Evolutionary conservation across 208 protist species (phyloP).

Genomic region (Leishmania arabica): DNA sequence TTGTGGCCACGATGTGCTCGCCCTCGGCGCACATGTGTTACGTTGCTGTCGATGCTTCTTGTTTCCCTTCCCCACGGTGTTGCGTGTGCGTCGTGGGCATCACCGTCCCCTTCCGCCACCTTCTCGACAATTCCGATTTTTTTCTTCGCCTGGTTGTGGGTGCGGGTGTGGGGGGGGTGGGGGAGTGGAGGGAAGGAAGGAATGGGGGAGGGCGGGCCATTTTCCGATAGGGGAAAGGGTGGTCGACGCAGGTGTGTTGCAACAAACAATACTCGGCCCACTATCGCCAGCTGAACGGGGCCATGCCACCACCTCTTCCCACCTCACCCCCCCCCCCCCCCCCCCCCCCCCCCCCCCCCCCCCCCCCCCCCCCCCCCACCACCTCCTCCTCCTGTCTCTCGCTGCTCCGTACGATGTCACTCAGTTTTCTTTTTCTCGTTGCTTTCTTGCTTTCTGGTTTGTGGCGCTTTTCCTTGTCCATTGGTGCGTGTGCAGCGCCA

Average conservation of each 20-base stretch:
- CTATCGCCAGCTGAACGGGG: neutral
- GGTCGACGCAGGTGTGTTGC: neutral
- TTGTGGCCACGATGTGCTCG: neutral
- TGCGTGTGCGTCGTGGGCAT: neutral
- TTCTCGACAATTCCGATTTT: neutral
- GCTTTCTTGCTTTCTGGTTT: neutral
- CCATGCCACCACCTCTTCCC: neutral
- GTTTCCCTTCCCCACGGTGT: neutral
- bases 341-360: too few relatives aligned
- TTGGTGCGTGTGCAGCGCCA: neutral
- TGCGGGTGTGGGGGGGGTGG: neutral
- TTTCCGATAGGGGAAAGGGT: neutral
- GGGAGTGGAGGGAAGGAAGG: neutral
- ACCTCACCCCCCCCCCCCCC: neutral
- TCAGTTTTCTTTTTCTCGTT: neutral
- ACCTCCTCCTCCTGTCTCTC: neutral
- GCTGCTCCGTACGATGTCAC: neutral
- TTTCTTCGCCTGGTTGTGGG: constrained; percentile 4
- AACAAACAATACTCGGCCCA: neutral
- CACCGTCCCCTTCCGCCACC: neutral
- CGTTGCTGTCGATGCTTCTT: neutral
- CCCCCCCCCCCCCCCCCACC: too few relatives aligned
- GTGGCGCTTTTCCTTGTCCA: neutral
- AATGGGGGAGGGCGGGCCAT: neutral
- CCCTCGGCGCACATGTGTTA: neutral